Conservation (phyloP, 495 filamentous ascomycete species). For the Penicillium diatomitis region DNA sequence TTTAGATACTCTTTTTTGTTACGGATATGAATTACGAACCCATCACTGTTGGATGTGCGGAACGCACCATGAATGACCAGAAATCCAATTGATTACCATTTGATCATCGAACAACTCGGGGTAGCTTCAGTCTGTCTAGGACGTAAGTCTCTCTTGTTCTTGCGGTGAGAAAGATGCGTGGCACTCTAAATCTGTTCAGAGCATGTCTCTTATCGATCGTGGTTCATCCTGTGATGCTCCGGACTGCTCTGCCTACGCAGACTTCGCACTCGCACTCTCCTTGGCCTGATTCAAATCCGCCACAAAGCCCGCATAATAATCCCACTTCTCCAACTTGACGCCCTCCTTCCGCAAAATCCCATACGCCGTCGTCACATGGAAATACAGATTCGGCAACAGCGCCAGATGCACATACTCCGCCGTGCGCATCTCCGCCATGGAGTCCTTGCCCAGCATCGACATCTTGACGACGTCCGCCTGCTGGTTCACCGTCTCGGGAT, state of each 20-base stretch:
- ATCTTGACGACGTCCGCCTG: slow-evolving; percentile 6
- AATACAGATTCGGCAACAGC: slow-evolving; percentile 47
- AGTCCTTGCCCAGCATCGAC: slow-evolving; percentile 6
- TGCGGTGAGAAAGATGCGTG: too few species aligned
- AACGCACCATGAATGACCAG: slow-evolving; percentile 7
- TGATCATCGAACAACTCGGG: too few species aligned
- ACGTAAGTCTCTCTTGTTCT: too few species aligned
- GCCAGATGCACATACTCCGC: slow-evolving; percentile 28
- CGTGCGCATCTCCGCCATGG: slow-evolving; percentile 7
- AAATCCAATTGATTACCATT: too few species aligned
- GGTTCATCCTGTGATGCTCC: background rate
- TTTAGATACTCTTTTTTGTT: background rate
- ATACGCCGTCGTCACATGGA: slow-evolving; percentile 51
- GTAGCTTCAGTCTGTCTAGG: too few species aligned
- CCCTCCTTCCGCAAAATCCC: slow-evolving; percentile 47
- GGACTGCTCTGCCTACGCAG: background rate
- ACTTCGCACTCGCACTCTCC: background rate
- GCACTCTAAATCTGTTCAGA: too few species aligned
- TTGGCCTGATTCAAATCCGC: slow-evolving; percentile 3
- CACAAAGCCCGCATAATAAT: slow-evolving; percentile 31
- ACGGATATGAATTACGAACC: slow-evolving; percentile 11
- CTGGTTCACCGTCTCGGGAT: slow-evolving; percentile 26
- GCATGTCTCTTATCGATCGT: too few species aligned
- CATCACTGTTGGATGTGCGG: background rate
- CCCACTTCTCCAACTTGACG: slow-evolving; percentile 42